These are phyloP conservation scores for Penicillium sp. DNA, from an alignment of 2,329 filamentous ascomycete genomes.

Conservation along the genomic window DNA sequence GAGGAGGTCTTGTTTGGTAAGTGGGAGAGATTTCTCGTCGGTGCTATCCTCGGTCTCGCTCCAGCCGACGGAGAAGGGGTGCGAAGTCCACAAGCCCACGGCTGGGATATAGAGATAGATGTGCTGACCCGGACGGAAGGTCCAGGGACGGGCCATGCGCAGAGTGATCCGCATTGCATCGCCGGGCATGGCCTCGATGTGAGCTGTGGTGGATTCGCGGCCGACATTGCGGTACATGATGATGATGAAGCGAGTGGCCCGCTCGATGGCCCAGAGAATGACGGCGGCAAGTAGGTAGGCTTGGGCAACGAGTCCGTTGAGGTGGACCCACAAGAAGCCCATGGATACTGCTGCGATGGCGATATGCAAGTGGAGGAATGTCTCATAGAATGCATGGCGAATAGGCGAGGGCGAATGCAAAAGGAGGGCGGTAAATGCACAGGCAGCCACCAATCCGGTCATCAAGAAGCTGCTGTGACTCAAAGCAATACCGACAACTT, in stretches of 20 bases:
- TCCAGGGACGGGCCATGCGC: conserved; percentile 62
- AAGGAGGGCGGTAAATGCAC: conserved; percentile 62
- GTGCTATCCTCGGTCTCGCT: conserved; percentile 55
- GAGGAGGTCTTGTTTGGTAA: conserved; percentile 52
- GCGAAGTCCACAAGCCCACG: conserved; percentile 66
- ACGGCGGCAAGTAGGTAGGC: conserved; percentile 72
- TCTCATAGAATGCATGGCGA: conserved; percentile 92
- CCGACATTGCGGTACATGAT: conserved; percentile 63
- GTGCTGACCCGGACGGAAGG: conserved; percentile 67
- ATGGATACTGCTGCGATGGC: conserved; percentile 66
- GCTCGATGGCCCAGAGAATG: conserved; percentile 72
- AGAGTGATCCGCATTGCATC: conserved; percentile 68
- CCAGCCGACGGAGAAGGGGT: conserved; percentile 78
- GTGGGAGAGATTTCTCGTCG: conserved; percentile 42
- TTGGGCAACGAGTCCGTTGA: conserved; percentile 65
- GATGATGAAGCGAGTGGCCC: conserved; percentile 59
- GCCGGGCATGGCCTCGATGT: conserved; percentile 64
- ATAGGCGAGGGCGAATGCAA: conserved; percentile 67
- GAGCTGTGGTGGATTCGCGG: conserved; percentile 59
- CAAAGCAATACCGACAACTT: conserved; percentile 30
- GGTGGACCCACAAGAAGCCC: conserved; percentile 73
- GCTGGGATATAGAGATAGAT: conserved; percentile 68
- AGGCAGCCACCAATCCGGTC: conserved; percentile 44
- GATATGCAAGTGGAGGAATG: conserved; percentile 84
- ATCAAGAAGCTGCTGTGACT: conserved; percentile 34